These are phyloP conservation scores for Xylariaceae sp. DNA, from an alignment of 2,329 filamentous ascomycete species.

Conservation along the genomic window DNA sequence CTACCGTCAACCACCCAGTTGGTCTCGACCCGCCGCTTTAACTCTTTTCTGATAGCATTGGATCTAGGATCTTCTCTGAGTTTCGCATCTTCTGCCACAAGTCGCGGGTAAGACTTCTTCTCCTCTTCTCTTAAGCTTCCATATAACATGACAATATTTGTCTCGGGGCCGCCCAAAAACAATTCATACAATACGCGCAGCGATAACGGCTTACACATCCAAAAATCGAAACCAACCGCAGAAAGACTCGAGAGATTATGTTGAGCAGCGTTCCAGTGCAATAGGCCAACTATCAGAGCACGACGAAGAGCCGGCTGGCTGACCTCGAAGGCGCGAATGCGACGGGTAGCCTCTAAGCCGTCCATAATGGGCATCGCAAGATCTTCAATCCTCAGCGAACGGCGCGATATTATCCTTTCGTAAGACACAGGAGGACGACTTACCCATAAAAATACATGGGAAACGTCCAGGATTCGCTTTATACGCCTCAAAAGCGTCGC, in stretches of 20 bases:
- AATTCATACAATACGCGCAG: not conserved
- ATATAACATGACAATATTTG: slow-evolving; percentile 9
- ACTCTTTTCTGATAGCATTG: slow-evolving; percentile 9
- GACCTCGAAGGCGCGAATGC: slow-evolving; percentile 7
- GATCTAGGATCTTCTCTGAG: slow-evolving; percentile 7
- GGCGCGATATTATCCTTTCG: not conserved
- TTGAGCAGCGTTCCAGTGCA: no score
- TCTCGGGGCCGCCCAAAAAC: slow-evolving; percentile 8
- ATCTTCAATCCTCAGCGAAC: slow-evolving; percentile 4
- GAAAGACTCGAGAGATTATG: not conserved
- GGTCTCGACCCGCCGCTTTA: not conserved
- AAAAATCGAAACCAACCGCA: not conserved
- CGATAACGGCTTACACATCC: not conserved
- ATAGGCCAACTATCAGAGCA: slow-evolving; percentile 10
- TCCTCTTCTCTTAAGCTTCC: slow-evolving; percentile 4
- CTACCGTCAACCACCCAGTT: not conserved
- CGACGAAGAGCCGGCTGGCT: not conserved
- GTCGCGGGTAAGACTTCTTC: slow-evolving; percentile 18
- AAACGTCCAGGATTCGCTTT: slow-evolving; percentile 10
- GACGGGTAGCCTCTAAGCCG: not conserved
- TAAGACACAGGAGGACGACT: not conserved
- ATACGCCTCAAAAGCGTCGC: slow-evolving; percentile 2
- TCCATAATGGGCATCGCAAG: slow-evolving; percentile 7
- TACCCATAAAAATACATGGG: slow-evolving; percentile 12
- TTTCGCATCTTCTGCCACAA: not conserved